Conservation (phyloP, 2,329 filamentous ascomycete genomes). For the Cladorrhinum sp. region DNA sequence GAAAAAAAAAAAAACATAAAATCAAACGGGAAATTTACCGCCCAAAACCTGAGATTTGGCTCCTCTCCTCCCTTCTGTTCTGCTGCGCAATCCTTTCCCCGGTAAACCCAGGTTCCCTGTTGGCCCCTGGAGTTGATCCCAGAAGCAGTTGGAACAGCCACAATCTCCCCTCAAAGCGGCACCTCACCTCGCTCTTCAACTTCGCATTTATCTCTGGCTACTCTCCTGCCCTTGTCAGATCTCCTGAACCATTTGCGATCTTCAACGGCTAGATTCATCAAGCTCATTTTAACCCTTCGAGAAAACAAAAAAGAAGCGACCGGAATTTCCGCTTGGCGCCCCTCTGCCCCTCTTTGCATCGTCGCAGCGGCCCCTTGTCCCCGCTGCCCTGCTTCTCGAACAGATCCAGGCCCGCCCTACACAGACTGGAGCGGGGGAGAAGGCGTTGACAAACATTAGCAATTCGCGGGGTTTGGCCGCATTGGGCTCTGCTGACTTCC, state of each 20-base stretch:
- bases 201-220: not conserved
- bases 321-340: slow-evolving; percentile 9
- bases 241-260: not conserved
- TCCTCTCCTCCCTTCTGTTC: not conserved
- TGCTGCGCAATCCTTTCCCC: not conserved
- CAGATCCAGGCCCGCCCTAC: slow-evolving; percentile 4
- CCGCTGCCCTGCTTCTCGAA: not conserved
- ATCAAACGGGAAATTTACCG: not conserved
- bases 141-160: slow-evolving; percentile 4
- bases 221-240: not conserved
- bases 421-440: slow-evolving; percentile 10
- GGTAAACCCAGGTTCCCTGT: not conserved
- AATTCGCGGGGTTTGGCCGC: slow-evolving; percentile 15
- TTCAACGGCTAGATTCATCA: not conserved
- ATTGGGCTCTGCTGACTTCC: slow-evolving; percentile 27
- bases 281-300: not conserved
- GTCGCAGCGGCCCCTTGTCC: slow-evolving; percentile 3
- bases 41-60: not conserved
- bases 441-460: slow-evolving; percentile 2
- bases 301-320: not conserved
- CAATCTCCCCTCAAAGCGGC: slow-evolving; percentile 2
- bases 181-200: not conserved
- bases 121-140: not conserved
- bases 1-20: not conserved
- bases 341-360: slow-evolving; percentile 8